Conservation (phyloP, 2,329 filamentous ascomycete genomes). For the Tricladium varicosporioides region DNA sequence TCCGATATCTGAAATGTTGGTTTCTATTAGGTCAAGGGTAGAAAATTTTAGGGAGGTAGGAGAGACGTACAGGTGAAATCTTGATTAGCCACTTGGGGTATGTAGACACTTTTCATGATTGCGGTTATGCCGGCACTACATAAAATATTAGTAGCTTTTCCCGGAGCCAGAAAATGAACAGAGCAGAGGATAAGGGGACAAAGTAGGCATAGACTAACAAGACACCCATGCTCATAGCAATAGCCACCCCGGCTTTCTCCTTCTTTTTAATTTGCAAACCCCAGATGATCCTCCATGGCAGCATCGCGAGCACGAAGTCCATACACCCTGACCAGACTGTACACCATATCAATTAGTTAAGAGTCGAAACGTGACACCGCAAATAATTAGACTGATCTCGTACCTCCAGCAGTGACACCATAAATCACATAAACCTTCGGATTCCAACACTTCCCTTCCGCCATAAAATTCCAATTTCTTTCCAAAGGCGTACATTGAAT, state of each 20-base stretch:
- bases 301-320: conserved; percentile 36
- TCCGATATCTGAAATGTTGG: background rate
- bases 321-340: too few species aligned
- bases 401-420: background rate
- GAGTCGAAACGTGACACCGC: background rate
- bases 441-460: background rate
- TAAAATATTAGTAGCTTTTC: background rate
- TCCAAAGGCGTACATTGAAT: background rate
- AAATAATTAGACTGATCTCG: background rate
- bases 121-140: background rate
- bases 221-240: conserved; percentile 37
- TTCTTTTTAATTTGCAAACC: conserved; percentile 35
- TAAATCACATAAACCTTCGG: background rate
- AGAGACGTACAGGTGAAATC: too few species aligned
- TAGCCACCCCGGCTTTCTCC: conserved; percentile 37
- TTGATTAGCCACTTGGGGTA: too few species aligned
- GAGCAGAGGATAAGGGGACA: too few species aligned
- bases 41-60: background rate
- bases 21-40: background rate
- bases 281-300: conserved; percentile 38
- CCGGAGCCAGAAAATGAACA: too few species aligned
- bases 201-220: conserved; percentile 23
- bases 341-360: background rate
- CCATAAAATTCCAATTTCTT: background rate
- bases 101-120: background rate